phyloP scores from a whole-genome alignment of 108 stramenopile genomes.

The Fistulifera solaris region DNA sequence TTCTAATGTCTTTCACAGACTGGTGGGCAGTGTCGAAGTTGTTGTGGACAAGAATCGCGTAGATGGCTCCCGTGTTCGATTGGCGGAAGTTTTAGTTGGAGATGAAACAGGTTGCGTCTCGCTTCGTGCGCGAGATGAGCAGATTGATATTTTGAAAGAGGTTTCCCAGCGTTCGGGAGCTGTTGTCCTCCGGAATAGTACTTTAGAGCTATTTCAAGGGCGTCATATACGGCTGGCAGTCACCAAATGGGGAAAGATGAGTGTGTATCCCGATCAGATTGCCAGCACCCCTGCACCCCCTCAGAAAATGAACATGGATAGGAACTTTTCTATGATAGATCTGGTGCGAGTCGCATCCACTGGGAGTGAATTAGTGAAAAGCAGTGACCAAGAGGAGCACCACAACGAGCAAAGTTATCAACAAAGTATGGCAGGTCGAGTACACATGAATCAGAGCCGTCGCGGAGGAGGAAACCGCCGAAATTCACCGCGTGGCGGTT shows the following conservation, averaged over 20 bases:
- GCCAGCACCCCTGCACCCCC: conserved; percentile 75
- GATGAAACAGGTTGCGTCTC: conserved; percentile 71
- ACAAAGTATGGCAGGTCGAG: neutral
- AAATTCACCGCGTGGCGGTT: neutral
- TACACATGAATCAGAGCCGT: too few species aligned
- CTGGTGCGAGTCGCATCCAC: conserved; percentile 36
- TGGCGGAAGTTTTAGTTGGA: conserved; percentile 78
- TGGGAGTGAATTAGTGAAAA: conserved; percentile 28
- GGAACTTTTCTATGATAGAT: conserved; percentile 64
- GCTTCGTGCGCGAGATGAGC: conserved; percentile 74
- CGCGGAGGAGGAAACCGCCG: neutral
- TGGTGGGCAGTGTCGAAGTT: conserved; percentile 64
- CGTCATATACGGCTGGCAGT: conserved; percentile 69
- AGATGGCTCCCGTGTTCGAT: conserved; percentile 63
- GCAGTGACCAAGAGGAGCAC: neutral
- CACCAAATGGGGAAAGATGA: conserved; percentile 84
- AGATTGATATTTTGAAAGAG: conserved; percentile 62
- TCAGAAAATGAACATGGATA: conserved; percentile 49
- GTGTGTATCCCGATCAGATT: conserved; percentile 61
- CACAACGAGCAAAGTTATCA: neutral
- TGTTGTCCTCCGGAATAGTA: conserved; percentile 70
- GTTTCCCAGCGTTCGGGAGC: conserved; percentile 47
- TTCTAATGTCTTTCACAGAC: conserved; percentile 17
- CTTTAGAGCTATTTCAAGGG: conserved; percentile 71
- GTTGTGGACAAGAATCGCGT: conserved; percentile 77